A percentile compares a stretch with the other conserved stretches of the same genome.
These are phyloP conservation scores for Malassezia cuniculi DNA, from an alignment of 1,284 basidiomycete genomes.

Conservation along the genomic window DNA sequence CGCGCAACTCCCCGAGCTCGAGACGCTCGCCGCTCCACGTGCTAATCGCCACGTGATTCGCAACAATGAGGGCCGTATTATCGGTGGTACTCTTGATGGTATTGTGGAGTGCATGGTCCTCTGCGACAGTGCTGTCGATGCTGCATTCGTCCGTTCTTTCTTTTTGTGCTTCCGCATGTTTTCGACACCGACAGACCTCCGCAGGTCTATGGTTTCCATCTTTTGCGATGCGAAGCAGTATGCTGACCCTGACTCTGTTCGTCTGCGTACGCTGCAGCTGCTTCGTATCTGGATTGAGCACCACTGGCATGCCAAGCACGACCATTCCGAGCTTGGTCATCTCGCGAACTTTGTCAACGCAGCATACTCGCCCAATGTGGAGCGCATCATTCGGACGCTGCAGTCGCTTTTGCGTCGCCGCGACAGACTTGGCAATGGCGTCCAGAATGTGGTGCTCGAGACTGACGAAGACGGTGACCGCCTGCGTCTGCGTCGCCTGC, in stretches of 20 bases:
- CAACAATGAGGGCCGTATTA: slow-evolving; percentile 75
- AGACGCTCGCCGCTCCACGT: no score
- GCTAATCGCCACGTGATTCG: slow-evolving; percentile 82
- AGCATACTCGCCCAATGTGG: no score
- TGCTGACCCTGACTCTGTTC: no score
- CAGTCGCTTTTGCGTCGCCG: slow-evolving; percentile 8
- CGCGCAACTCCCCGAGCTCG: slow-evolving; percentile 1
- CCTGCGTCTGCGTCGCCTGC: slow-evolving; percentile 48
- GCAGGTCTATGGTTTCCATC: no score
- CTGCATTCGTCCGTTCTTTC: slow-evolving; percentile 72
- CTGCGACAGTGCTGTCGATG: slow-evolving; percentile 68
- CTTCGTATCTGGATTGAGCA: slow-evolving; percentile 84
- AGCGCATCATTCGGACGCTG: no score
- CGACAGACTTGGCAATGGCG: slow-evolving; percentile 18
- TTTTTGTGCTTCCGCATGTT: slow-evolving; percentile 94
- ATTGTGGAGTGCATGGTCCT: slow-evolving; percentile 94
- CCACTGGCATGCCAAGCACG: slow-evolving; percentile 62
- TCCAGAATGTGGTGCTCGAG: slow-evolving; percentile 13
- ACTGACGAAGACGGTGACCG: slow-evolving; percentile 1
- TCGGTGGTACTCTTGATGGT: slow-evolving; percentile 75
- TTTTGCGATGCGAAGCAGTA: no score
- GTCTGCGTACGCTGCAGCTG: slow-evolving; percentile 76
- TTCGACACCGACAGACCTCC: slow-evolving; percentile 62
- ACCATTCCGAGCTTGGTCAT: no score
- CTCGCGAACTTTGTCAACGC: no score